Percentiles rank a stretch among this genome's conserved stretches.
Evolutionary conservation across 2,329 filamentous ascomycete species (phyloP).

Genomic region (Colletotrichum horii): DNA sequence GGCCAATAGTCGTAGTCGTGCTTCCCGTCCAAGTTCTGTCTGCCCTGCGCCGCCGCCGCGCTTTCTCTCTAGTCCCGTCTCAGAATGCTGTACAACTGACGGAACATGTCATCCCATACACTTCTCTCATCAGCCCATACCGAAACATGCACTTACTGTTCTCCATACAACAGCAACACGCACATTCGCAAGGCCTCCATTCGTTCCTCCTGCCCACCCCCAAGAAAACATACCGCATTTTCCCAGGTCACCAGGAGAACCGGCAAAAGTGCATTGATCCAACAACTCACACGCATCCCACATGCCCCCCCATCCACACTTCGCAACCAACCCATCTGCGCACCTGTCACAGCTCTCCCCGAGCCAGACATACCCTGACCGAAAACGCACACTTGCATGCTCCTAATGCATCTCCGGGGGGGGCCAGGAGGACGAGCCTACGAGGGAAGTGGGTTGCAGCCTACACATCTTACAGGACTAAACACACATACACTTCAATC

Average conservation of each 20-base stretch:
- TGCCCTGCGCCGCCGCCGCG: not conserved
- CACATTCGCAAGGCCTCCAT: not conserved
- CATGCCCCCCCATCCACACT: not conserved
- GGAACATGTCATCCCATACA: conserved; percentile 16
- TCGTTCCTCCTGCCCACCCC: not conserved
- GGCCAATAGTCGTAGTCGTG: not conserved
- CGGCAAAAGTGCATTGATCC: not conserved
- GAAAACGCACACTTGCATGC: conserved; percentile 16
- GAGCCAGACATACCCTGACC: not conserved
- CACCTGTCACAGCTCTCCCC: not conserved
- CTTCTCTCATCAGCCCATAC: not conserved
- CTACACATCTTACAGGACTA: not conserved
- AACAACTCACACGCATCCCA: not conserved
- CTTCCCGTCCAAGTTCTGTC: not conserved
- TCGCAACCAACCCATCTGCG: not conserved
- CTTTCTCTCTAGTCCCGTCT: not conserved
- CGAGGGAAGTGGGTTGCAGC: not conserved
- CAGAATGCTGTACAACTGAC: not conserved
- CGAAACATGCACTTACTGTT: not conserved
- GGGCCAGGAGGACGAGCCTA: not conserved
- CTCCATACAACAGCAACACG: not conserved
- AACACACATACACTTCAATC: not conserved
- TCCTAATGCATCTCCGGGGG: not conserved
- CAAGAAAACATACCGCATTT: not conserved
- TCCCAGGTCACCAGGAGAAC: not conserved